These are phyloP conservation scores for Hysterangium stoloniferum DNA, from an alignment of 768 basidiomycete species.

Conservation along the genomic window DNA sequence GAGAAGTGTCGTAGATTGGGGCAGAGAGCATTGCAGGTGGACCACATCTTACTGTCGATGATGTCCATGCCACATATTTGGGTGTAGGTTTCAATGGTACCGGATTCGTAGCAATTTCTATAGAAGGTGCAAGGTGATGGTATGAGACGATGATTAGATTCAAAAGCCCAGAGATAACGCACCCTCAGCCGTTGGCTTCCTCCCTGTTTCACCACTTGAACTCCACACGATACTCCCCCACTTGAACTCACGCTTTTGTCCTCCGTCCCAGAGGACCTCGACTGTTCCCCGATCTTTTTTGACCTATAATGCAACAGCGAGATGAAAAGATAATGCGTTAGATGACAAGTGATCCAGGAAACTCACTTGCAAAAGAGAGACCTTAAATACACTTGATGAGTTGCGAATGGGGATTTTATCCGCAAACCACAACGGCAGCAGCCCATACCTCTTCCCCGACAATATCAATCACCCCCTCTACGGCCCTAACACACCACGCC, in stretches of 20 bases:
- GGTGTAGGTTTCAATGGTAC: not conserved
- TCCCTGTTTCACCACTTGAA: not conserved
- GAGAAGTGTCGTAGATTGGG: not conserved
- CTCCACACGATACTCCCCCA: conserved; percentile 65
- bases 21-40: not conserved
- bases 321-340: not conserved
- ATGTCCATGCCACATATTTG: not conserved
- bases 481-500: no score
- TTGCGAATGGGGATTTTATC: conserved; percentile 79
- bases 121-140: not conserved
- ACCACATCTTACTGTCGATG: not conserved
- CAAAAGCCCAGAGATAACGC: not conserved
- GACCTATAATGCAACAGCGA: conserved; percentile 28
- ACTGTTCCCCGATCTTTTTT: conserved; percentile 63
- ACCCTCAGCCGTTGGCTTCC: conserved; percentile 9
- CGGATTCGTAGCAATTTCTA: not conserved
- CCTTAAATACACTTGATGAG: conserved; percentile 80
- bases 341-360: not conserved
- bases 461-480: no score
- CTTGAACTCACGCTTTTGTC: conserved; percentile 68
- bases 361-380: conserved; percentile 46
- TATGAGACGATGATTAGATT: not conserved
- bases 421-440: conserved; percentile 61
- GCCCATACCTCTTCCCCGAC: no score
- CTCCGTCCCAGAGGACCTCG: conserved; percentile 76